Evolutionary conservation across 2,329 filamentous ascomycete genomes (phyloP), one percentile per base, ranked within the genome.

Genomic region (Remersonia thermophila): DNA sequence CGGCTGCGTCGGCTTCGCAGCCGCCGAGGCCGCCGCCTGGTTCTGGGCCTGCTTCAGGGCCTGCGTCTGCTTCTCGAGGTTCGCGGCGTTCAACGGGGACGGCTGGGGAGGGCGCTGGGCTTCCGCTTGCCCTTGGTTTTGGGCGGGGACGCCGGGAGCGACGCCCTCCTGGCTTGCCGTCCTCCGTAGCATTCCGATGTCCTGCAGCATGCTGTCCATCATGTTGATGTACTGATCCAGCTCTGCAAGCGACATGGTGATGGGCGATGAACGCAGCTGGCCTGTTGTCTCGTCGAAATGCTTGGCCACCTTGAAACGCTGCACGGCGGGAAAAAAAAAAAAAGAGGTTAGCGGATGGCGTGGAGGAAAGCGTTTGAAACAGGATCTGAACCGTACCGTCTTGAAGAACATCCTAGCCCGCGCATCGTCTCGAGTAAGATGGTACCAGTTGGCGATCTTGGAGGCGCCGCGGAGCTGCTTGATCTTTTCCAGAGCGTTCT

Each of bases 271-370:
- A 23, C 65, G 71, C 9, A 65, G 53, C 2, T 55, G 54, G 2
- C 50, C 56, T 59, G 69, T 62, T 32, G 56, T 53, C 1, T 69
- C 63, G 11, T 62, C 63, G 41, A 73, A 77, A 47, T 78, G 73
- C 30, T 61, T 63, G 1, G 62, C 46, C 23, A 77, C 57, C 9
- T 68, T 69, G 18, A 62, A 54, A 40, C 71, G 68, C 71, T 77
- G 47, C 28, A 36, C 25, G 2, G 8, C 32, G 12, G 17, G 23
- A 4, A 3, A 3, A 12, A 14, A 7, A 15, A n/a, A 16, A n/a
- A n/a, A n/a, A n/a, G n/a, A n/a, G n/a, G n/a, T n/a, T n/a, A n/a
- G n/a, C n/a, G n/a, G n/a, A n/a, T n/a, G n/a, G n/a, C n/a, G n/a
- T n/a, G n/a, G n/a, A n/a, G n/a, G n/a, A n/a, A n/a, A n/a, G n/a